Evolutionary conservation across 2,329 filamentous ascomycete species (phyloP).

Genomic region (Pyricularia sp.): DNA sequence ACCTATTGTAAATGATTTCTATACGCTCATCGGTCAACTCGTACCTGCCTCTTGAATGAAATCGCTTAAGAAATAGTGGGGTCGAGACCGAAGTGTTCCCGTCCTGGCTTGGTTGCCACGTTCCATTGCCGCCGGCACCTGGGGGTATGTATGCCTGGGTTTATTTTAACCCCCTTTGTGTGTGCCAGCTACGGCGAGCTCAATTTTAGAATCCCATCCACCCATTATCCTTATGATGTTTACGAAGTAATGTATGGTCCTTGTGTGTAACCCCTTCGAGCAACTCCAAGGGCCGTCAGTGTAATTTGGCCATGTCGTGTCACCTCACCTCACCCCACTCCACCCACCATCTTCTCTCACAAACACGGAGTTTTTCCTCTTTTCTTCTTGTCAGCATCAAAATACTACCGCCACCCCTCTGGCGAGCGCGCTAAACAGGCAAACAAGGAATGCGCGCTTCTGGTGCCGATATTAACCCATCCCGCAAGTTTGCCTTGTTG

Average conservation of each 20-base stretch:
- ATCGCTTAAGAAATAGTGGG: too few relatives aligned
- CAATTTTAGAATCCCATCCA: background rate
- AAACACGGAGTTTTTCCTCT: background rate
- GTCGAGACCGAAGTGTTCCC: too few relatives aligned
- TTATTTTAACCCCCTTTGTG: background rate
- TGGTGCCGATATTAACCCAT: background rate
- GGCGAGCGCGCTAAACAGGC: background rate
- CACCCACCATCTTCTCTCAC: background rate
- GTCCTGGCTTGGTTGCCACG: too few relatives aligned
- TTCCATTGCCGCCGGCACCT: too few relatives aligned
- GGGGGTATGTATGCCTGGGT: too few relatives aligned
- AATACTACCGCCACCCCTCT: background rate
- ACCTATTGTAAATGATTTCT: background rate
- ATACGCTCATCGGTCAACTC: background rate
- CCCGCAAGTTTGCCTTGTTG: background rate
- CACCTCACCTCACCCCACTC: background rate
- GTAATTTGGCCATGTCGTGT: background rate
- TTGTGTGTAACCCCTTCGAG: background rate
- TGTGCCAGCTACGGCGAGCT: background rate
- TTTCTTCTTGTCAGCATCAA: background rate
- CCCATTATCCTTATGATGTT: background rate
- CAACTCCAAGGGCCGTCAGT: background rate
- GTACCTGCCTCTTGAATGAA: background rate
- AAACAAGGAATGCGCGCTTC: background rate
- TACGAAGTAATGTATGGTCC: background rate